Percentiles rank a stretch among this genome's conserved stretches.
Conservation (phyloP, 2,329 filamentous ascomycete genomes). For the Pseudocercospora macadamiae region DNA sequence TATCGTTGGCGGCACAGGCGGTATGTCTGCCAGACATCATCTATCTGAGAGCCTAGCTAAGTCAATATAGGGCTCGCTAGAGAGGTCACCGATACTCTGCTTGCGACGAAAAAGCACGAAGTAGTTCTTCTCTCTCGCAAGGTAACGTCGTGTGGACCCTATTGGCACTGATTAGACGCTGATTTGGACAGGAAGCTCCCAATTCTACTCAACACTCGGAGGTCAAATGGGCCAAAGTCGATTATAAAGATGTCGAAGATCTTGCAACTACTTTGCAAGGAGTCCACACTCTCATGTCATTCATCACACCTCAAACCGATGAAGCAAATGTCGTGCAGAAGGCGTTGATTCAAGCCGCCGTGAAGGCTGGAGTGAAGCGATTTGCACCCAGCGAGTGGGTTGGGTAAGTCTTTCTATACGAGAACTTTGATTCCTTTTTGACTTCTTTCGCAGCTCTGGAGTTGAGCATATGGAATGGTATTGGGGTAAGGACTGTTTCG, state of each 20-base stretch:
- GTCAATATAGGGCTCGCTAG: conserved; percentile 42
- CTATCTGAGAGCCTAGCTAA: neutral
- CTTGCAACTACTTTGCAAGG: conserved; percentile 7
- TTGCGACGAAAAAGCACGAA: conserved; percentile 55
- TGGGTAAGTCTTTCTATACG: conserved; percentile 9
- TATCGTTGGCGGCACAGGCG: conserved; percentile 50
- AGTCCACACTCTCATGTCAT: conserved; percentile 19
- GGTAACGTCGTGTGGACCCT: conserved; percentile 32
- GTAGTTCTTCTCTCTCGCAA: conserved; percentile 56
- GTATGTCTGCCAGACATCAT: conserved; percentile 34
- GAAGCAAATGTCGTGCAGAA: conserved; percentile 13
- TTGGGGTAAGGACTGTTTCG: no score
- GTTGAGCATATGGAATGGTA: conserved; percentile 50
- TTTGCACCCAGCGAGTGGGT: conserved; percentile 23
- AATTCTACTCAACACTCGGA: neutral
- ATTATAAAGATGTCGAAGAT: conserved; percentile 4
- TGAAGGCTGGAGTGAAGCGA: conserved; percentile 15
- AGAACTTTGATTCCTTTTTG: neutral
- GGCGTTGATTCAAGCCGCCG: conserved; percentile 19
- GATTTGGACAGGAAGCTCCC: neutral
- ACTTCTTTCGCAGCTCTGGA: neutral
- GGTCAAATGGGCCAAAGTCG: conserved; percentile 4
- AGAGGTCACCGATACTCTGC: conserved; percentile 56
- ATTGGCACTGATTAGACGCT: neutral
- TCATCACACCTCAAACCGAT: conserved; percentile 20